Evolutionary conservation across 768 basidiomycete species (phyloP).

Genomic region (Phylloporus sp.): DNA sequence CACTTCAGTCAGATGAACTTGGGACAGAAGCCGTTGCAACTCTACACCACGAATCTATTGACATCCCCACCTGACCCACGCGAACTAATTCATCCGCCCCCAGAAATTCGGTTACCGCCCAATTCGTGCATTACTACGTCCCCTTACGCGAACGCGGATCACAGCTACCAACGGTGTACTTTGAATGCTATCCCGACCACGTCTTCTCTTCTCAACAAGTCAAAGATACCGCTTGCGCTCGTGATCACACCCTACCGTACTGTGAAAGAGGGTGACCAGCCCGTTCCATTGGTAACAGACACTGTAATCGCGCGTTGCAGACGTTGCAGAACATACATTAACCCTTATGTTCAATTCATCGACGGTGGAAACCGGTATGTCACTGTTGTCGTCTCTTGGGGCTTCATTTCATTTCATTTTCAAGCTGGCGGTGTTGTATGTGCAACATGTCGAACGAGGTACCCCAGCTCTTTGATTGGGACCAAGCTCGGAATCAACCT

Average conservation of each 20-base stretch:
- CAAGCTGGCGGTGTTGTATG: constrained; percentile 98
- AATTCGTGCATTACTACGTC: constrained; percentile 76
- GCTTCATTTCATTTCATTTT: constrained; percentile 4
- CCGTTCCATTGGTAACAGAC: constrained; percentile 88
- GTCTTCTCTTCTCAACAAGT: constrained; percentile 80
- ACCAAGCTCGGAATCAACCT: constrained; percentile 87
- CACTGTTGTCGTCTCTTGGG: not conserved
- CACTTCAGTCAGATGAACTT: constrained; percentile 92
- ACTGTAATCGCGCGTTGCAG: constrained; percentile 95
- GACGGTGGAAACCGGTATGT: constrained; percentile 88
- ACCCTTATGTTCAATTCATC: constrained; percentile 96
- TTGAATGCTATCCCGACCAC: constrained; percentile 92
- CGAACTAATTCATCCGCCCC: constrained; percentile 76
- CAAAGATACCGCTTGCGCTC: constrained; percentile 86
- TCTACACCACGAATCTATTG: constrained; percentile 88
- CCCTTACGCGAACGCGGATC: constrained; percentile 78
- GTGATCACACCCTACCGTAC: constrained; percentile 90
- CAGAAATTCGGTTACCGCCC: constrained; percentile 86
- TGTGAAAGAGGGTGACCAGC: constrained; percentile 75
- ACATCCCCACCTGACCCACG: constrained; percentile 90
- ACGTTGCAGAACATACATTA: constrained; percentile 94
- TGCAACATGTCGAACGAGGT: constrained; percentile 98
- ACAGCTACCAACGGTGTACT: constrained; percentile 89
- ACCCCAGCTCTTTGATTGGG: constrained; percentile 98
- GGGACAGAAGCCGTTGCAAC: constrained; percentile 71